Percentiles rank a stretch among this genome's conserved stretches.
These are phyloP conservation scores for Fusarium succisae DNA, from an alignment of 2,329 filamentous ascomycete genomes.

Conservation along the genomic window DNA sequence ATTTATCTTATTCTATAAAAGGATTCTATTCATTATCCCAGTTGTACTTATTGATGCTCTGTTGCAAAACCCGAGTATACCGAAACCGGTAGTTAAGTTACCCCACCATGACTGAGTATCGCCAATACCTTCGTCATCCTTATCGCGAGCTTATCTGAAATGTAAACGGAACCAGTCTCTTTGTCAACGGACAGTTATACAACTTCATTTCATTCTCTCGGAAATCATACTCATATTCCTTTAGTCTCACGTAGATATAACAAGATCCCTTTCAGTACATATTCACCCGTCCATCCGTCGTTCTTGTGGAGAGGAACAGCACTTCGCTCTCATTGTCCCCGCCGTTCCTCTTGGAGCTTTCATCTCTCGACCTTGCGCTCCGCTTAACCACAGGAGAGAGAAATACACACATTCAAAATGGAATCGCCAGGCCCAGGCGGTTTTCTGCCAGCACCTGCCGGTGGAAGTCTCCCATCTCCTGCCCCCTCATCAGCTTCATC, in stretches of 20 bases:
- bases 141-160: constrained; percentile 2
- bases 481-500: constrained; percentile 61
- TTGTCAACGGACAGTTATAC: background rate
- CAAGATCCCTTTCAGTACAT: background rate
- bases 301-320: background rate
- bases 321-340: background rate
- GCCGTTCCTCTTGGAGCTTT: background rate
- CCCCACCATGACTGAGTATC: constrained; percentile 34
- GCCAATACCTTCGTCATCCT: constrained; percentile 17
- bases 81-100: background rate
- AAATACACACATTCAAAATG: background rate
- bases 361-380: background rate
- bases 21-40: background rate
- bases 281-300: background rate
- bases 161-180: background rate
- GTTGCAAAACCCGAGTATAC: background rate
- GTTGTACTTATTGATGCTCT: background rate
- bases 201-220: background rate
- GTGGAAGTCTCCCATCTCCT: constrained; percentile 61
- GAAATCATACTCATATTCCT: background rate
- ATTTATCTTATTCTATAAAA: fast-evolving
- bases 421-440: constrained; percentile 54
- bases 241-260: background rate
- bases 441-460: constrained; percentile 56
- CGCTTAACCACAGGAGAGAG: background rate